Conservation (phyloP, 768 basidiomycete species). For the Tricholoma saponaceum region DNA sequence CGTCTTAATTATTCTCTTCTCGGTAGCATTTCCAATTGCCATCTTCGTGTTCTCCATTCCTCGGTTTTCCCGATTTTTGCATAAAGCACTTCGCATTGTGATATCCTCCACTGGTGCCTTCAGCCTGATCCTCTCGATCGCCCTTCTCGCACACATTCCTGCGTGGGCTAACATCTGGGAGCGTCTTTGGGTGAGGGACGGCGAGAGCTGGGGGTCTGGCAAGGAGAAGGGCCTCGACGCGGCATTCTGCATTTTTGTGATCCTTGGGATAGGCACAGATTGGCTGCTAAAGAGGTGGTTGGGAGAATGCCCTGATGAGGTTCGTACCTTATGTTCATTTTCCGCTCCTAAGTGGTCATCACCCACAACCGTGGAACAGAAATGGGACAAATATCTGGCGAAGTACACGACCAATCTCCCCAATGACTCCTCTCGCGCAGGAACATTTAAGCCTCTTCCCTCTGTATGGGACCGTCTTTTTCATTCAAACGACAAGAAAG, state of each 20-base stretch:
- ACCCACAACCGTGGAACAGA: conserved; percentile 30
- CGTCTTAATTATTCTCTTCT: conserved; percentile 35
- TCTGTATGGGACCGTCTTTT: conserved; percentile 54
- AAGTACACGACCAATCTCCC: conserved; percentile 54
- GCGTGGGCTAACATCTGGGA: conserved; percentile 64
- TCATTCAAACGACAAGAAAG: conserved; percentile 10
- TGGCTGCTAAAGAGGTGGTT: conserved; percentile 52
- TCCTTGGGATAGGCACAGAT: conserved; percentile 44
- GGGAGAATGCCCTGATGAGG: conserved; percentile 70
- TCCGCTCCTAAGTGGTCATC: not conserved
- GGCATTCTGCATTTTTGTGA: conserved; percentile 48
- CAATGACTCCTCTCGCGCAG: conserved; percentile 49
- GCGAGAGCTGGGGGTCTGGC: conserved; percentile 47
- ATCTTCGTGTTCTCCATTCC: conserved; percentile 38
- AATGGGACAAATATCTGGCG: conserved; percentile 67
- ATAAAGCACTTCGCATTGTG: conserved; percentile 45
- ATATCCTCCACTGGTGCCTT: conserved; percentile 55
- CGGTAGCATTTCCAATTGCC: conserved; percentile 36
- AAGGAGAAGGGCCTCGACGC: conserved; percentile 59
- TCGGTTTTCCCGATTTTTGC: conserved; percentile 42
- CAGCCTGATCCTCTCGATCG: conserved; percentile 48
- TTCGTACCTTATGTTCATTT: conserved; percentile 18
- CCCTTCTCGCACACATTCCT: conserved; percentile 44
- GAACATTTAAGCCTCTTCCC: conserved; percentile 47
- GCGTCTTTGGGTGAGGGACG: conserved; percentile 49